These are phyloP conservation scores for Fusarium bulbicola DNA, from an alignment of 2,329 filamentous ascomycete genomes.

Conservation along the genomic window DNA sequence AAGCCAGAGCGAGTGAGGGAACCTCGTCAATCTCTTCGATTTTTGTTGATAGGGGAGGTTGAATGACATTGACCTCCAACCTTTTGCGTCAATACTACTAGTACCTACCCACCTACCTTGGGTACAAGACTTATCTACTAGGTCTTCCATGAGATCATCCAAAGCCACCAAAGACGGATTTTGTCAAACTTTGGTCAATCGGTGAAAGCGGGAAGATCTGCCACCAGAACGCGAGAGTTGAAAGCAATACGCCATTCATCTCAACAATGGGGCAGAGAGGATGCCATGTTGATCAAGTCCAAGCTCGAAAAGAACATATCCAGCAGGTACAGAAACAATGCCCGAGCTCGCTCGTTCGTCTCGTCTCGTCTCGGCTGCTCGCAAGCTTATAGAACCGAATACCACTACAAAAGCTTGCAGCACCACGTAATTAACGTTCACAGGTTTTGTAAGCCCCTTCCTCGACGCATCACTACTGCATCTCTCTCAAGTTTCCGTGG, in stretches of 20 bases:
- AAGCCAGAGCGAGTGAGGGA: background rate
- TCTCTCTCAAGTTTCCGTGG: background rate
- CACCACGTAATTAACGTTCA: background rate
- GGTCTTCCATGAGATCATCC: slow-evolving; percentile 1
- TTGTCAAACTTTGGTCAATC: slow-evolving; percentile 19
- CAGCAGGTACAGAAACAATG: background rate
- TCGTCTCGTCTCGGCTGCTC: slow-evolving; percentile 22
- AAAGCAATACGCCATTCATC: slow-evolving; percentile 24
- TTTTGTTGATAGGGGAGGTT: background rate
- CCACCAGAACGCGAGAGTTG: slow-evolving; percentile 22
- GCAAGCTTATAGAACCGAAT: slow-evolving; percentile 25
- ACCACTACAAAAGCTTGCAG: slow-evolving; percentile 15
- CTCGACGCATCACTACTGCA: slow-evolving; percentile 5
- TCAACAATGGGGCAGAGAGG: background rate
- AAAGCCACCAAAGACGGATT: slow-evolving; percentile 10
- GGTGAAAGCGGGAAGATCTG: slow-evolving; percentile 26
- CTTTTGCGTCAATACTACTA: background rate
- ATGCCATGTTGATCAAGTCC: slow-evolving; percentile 4
- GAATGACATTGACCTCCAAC: slow-evolving; percentile 7
- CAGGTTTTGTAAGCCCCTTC: slow-evolving; percentile 19
- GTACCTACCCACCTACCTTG: background rate
- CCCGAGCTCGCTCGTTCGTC: slow-evolving; percentile 8
- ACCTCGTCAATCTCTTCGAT: background rate
- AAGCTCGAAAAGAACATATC: slow-evolving; percentile 2
- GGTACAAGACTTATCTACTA: background rate